Evolutionary conservation across 2,329 filamentous ascomycete genomes (phyloP), one percentile per base, ranked within the genome.

Genomic region (Dothistroma septosporum): DNA sequence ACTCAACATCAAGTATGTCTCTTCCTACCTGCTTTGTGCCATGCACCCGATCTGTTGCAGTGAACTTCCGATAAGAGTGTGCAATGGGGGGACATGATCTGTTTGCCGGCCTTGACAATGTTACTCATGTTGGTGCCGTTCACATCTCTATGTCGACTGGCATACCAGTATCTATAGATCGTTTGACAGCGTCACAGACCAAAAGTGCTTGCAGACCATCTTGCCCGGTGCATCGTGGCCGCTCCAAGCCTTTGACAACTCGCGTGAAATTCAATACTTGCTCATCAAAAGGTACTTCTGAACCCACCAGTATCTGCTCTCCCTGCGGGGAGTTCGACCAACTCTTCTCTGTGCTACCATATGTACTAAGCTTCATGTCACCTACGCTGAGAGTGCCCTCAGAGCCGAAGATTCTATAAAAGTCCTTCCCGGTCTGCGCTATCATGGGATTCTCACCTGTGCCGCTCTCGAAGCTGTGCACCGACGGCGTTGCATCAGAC

Each of bases 361-460:
- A 81, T n/a, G 74, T 80, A 76, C 78, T 83, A 0, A 76, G 63
- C 2, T 73, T 77, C 75, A 84, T 78, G 69, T 84, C 82, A 0
- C 82, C 82, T 16, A 85, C 79, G 66, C 82, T 84, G 0, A 86
- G 67, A 21, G 75, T 78, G 0, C 73, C 83, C 2, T 81, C 72
- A 0, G 78, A 80, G 0, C 82, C 83, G 61, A 85, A 81, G n/a
- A 86, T 78, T 0, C 82, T 77, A 60, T 85, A 85, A 54, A 83
- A 80, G 63, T 78, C 78, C 60, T 72, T 72, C 0, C 69, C 73
- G 8, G 57, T 19, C n/a, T 55, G 69, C 0, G 82, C 78, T 53
- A 86, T 80, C 0, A 76, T 69, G 0, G 83, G 81, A 60, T 85
- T 86, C 71, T 86, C 84, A 1, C 83, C 83, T 0, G 84, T 85